Evolutionary conservation across 768 basidiomycete species (phyloP).

Genomic region (Termitomyces eurrhizus): DNA sequence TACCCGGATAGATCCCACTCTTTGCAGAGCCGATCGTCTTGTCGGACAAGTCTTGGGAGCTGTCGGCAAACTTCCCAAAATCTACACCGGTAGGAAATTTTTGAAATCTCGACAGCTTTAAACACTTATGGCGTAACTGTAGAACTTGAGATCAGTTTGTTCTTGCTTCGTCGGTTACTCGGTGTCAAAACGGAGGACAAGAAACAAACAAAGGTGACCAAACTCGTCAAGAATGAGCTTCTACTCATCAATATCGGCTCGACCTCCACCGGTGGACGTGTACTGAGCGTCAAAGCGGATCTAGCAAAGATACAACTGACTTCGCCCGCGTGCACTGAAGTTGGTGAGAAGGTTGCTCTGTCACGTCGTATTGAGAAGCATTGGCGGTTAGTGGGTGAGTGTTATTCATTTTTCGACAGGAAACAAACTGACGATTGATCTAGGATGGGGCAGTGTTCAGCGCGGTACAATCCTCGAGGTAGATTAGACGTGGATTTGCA

Average conservation of each 20-base stretch:
- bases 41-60: slow-evolving; percentile 96
- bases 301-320: slow-evolving; percentile 93
- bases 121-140: slow-evolving; percentile 1
- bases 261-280: slow-evolving; percentile 94
- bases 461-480: slow-evolving; percentile 81
- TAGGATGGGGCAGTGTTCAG: slow-evolving; percentile 77
- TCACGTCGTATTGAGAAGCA: slow-evolving; percentile 96
- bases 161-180: slow-evolving; percentile 92
- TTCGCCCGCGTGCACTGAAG: slow-evolving; percentile 92
- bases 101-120: not conserved
- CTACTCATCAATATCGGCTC: slow-evolving; percentile 97
- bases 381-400: slow-evolving; percentile 93
- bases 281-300: slow-evolving; percentile 91
- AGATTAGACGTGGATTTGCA: slow-evolving; percentile 39
- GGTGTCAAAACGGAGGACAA: slow-evolving; percentile 99
- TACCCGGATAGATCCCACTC: slow-evolving; percentile 92
- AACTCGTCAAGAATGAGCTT: slow-evolving; percentile 87
- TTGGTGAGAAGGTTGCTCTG: slow-evolving; percentile 96
- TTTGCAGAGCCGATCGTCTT: slow-evolving; percentile 94
- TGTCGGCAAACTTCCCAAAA: slow-evolving; percentile 89
- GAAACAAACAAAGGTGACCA: slow-evolving; percentile 95
- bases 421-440: not conserved
- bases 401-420: not conserved
- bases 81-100: slow-evolving; percentile 71
- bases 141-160: slow-evolving; percentile 92